These are phyloP conservation scores for Suillus tomentosus DNA, from an alignment of 768 basidiomycete genomes.

Conservation along the genomic window DNA sequence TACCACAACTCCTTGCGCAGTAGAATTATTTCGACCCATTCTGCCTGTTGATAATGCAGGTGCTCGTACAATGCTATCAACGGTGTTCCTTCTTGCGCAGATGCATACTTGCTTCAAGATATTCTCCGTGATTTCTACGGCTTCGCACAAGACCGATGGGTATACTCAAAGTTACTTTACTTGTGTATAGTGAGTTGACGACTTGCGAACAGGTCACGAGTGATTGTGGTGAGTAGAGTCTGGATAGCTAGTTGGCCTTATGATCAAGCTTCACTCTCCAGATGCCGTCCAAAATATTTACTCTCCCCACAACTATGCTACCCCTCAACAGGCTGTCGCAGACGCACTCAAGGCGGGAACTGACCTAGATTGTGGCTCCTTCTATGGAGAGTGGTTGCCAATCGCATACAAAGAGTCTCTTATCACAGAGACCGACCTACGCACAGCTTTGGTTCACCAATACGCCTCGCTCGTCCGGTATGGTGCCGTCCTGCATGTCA, in stretches of 20 bases:
- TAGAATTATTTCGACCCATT: not conserved
- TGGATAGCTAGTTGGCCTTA: too few species aligned
- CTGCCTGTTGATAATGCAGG: conserved; percentile 8
- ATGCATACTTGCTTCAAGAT: conserved; percentile 52
- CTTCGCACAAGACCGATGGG: conserved; percentile 54
- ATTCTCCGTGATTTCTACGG: conserved; percentile 54
- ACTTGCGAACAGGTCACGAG: conserved; percentile 34
- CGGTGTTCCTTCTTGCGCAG: conserved; percentile 58
- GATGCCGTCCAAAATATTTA: conserved; percentile 41
- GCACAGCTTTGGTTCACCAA: conserved; percentile 44
- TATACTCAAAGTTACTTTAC: conserved; percentile 20
- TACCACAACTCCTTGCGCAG: not conserved
- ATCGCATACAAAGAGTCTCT: conserved; percentile 50
- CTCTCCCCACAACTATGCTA: conserved; percentile 49
- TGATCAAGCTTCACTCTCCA: conserved; percentile 18
- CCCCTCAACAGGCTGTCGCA: conserved; percentile 49
- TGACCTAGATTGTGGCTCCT: conserved; percentile 55
- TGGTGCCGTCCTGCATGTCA: conserved; percentile 11
- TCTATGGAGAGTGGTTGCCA: conserved; percentile 46
- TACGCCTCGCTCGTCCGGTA: conserved; percentile 58
- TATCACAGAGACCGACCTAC: conserved; percentile 46
- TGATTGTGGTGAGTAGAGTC: conserved; percentile 50
- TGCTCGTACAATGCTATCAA: conserved; percentile 67
- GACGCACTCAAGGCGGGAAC: conserved; percentile 54
- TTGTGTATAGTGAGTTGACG: not conserved